Percentiles rank a stretch among this genome's conserved stretches.
phyloP scores from a whole-genome alignment of 1,139 yeast genomes.

The Saccharomyces hybrid region DNA sequence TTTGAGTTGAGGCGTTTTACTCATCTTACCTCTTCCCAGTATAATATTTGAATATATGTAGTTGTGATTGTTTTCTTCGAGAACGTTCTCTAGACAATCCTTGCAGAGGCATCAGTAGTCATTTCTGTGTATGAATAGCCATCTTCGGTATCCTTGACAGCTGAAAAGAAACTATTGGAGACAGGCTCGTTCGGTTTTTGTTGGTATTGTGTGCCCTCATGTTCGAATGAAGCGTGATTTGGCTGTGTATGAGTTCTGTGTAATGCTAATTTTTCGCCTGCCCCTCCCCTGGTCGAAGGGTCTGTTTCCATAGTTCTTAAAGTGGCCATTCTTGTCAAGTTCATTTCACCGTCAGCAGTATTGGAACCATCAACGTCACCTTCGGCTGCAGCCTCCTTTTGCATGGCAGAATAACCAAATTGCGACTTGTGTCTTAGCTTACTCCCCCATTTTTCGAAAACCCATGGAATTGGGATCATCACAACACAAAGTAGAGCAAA shows the following conservation, averaged over 20 bases:
- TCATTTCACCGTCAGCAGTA: conserved; percentile 7
- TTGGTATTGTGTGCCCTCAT: not conserved
- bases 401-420: conserved; percentile 50
- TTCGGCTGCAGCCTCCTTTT: conserved; percentile 4
- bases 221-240: not conserved
- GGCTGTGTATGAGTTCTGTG: not conserved
- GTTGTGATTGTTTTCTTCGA: not conserved
- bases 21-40: not conserved
- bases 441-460: conserved; percentile 50
- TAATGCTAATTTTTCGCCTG: not conserved
- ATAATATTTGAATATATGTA: not conserved
- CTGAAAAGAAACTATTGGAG: conserved; percentile 4
- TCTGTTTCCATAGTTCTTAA: conserved; percentile 12
- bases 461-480: conserved; percentile 65
- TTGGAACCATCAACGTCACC: conserved; percentile 1
- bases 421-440: conserved; percentile 44
- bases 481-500: conserved; percentile 66
- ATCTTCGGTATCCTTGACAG: conserved; percentile 5
- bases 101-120: not conserved
- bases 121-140: not conserved
- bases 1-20: not conserved
- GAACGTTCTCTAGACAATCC: not conserved
- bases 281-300: not conserved
- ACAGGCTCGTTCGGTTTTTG: not conserved
- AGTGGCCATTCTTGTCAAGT: conserved; percentile 10